These are phyloP conservation scores for Teratosphaeria destructans DNA, from an alignment of 2,329 filamentous ascomycete genomes.

Conservation along the genomic window DNA sequence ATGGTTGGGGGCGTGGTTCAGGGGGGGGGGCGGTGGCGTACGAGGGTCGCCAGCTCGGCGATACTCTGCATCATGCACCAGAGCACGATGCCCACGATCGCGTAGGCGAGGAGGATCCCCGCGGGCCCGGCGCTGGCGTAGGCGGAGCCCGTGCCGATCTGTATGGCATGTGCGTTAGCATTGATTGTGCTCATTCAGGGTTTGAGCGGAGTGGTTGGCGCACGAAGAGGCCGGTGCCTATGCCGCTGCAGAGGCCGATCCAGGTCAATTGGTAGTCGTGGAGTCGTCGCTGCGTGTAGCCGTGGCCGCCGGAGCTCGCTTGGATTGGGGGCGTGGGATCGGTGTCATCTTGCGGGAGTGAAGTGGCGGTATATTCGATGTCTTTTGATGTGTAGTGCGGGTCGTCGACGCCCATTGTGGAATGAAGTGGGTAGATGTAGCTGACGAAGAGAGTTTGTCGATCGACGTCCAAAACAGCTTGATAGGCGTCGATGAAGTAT, in stretches of 20 bases:
- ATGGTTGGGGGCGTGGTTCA: neutral
- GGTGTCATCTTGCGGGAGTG: neutral
- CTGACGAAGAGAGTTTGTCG: neutral
- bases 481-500: neutral
- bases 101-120: constrained; percentile 25
- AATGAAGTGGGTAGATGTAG: neutral
- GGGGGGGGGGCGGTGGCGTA: neutral
- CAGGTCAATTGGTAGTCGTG: neutral
- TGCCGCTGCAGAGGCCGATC: neutral
- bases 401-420: neutral
- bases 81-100: constrained; percentile 27
- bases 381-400: neutral
- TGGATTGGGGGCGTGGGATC: neutral
- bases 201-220: neutral
- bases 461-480: neutral
- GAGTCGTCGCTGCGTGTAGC: neutral
- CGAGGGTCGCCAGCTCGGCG: constrained; percentile 23
- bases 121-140: constrained; percentile 14
- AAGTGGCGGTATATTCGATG: neutral
- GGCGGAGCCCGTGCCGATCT: constrained; percentile 12
- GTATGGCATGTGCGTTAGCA: neutral
- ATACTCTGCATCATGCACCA: constrained; percentile 24
- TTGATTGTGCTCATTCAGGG: neutral
- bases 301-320: neutral
- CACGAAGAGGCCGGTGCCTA: neutral